phyloP scores from a whole-genome alignment of 2,329 filamentous ascomycete species.

The Fusarium sublunatum region DNA sequence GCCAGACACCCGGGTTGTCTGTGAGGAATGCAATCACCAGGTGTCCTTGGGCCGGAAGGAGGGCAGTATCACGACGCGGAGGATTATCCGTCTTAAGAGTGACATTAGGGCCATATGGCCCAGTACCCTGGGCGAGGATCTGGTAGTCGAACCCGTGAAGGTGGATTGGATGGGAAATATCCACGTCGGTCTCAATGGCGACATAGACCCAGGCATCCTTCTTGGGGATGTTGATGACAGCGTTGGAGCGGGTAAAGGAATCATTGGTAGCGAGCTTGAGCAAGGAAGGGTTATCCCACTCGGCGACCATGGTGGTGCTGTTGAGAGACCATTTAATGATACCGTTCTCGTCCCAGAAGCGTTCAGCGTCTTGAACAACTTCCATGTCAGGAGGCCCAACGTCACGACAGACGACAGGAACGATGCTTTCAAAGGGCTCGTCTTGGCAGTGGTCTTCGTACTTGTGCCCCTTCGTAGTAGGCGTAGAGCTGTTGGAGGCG shows the following conservation, averaged over 20 bases:
- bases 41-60: conserved; percentile 58
- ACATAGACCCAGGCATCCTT: conserved; percentile 49
- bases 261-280: conserved; percentile 36
- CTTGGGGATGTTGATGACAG: conserved; percentile 46
- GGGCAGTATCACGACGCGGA: conserved; percentile 63
- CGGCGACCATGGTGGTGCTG: conserved; percentile 48
- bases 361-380: conserved; percentile 46
- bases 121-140: conserved; percentile 44
- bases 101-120: conserved; percentile 39
- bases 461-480: conserved; percentile 23
- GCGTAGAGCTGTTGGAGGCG: conserved; percentile 40
- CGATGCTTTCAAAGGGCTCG: conserved; percentile 49
- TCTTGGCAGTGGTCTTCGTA: conserved; percentile 50
- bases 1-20: conserved; percentile 63
- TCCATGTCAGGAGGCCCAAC: conserved; percentile 47
- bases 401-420: conserved; percentile 51
- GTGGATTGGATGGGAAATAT: conserved; percentile 52
- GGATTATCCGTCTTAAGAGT: conserved; percentile 54
- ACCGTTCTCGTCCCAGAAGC: conserved; percentile 44
- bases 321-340: conserved; percentile 62
- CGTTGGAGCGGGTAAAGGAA: conserved; percentile 42
- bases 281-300: conserved; percentile 49
- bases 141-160: conserved; percentile 53
- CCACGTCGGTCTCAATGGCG: conserved; percentile 42
- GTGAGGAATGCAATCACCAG: conserved; percentile 62